A percentile compares a stretch with the other conserved stretches of the same genome.
These are phyloP conservation scores for Cymodocea nodosa DNA, from an alignment of 116 monocot species.

Conservation along the genomic window DNA sequence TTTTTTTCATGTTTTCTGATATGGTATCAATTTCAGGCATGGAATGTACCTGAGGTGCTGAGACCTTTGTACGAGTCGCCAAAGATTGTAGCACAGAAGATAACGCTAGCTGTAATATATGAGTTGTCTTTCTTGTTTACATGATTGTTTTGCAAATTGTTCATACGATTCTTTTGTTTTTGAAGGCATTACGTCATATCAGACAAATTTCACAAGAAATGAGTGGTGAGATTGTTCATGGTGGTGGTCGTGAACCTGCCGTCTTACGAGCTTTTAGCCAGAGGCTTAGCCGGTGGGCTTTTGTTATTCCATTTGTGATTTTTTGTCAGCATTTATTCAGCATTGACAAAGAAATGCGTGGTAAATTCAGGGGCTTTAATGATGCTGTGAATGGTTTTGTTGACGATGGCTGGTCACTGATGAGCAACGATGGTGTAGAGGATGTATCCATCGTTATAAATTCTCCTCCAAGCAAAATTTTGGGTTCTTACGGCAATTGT, in stretches of 20 bases:
- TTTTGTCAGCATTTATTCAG: background rate
- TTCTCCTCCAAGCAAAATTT: constrained; percentile 54
- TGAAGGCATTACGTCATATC: constrained; percentile 69
- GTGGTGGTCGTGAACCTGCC: constrained; percentile 68
- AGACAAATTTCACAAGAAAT: constrained; percentile 79
- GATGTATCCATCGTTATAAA: constrained; percentile 80
- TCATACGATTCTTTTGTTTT: background rate
- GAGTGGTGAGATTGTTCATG: constrained; percentile 61
- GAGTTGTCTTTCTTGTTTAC: background rate
- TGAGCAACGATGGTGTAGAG: constrained; percentile 70
- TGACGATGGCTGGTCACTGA: constrained; percentile 85
- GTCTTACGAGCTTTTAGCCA: constrained; percentile 73
- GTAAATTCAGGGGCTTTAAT: constrained; percentile 61
- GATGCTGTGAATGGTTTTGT: constrained; percentile 92
- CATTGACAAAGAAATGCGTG: background rate
- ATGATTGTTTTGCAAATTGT: background rate
- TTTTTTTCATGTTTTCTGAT: background rate
- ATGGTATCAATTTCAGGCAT: constrained; percentile 34
- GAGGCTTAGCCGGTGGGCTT: constrained; percentile 15
- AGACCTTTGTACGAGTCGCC: constrained; percentile 88
- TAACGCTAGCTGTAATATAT: constrained; percentile 74
- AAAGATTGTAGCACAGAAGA: constrained; percentile 77
- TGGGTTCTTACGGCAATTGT: constrained; percentile 41
- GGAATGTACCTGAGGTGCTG: constrained; percentile 86
- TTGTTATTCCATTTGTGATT: background rate